Base-by-base conservation (phyloP, 2,329 filamentous ascomycete species). In the Venturia carpophila region DNA sequence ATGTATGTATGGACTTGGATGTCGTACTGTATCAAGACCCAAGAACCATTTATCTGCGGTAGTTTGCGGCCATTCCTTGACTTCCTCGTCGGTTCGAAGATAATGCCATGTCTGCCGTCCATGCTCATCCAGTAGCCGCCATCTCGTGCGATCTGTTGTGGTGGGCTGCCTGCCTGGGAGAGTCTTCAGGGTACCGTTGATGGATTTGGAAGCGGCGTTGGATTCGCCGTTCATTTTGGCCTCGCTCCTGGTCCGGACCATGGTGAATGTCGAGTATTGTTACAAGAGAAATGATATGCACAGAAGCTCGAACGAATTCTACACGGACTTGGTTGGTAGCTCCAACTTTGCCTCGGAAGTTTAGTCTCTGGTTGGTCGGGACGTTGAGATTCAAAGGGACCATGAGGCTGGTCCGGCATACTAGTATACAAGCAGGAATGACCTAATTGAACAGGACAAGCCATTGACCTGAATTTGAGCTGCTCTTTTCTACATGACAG, bases 101-200 rank as follows among this genome's bases (percentile, higher is more conserved):
- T 97, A 99, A 71, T 94, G 90, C 94, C 94, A 99, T 62, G 91
- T 96, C 71, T 97, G 92, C 65, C 90, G 83, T 61, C 94, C 93
- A 63, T 85, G 83, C 67, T 96, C 90, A 72, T 95, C 88, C 67
- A 86, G 83, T 73, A 97, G 78, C 67, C 94, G 85, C 94, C 94
- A 99, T 75, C 89, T 83, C 9, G 85, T 83, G 69, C 85, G 84
- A 76, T 99, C 93, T 5, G 92, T 97, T 72, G 52, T 58, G 52
- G 52, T 58, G 37, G 52, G 52, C 30, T 39, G 52, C 52, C 37
- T 58, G 19, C 83, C 85, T 10, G 62, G 34, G 43, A 62, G 39
- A 7, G 39, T 62, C 43, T 42, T 47, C n/a, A 62, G 24, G 9
- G 34, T 47, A n/a, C 60, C 60, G 21, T 42, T 62, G 30, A 30